A percentile compares a stretch with the other conserved stretches of the same genome.
Conservation (phyloP, 805 yeast species). For the Kazachstania viticola region DNA sequence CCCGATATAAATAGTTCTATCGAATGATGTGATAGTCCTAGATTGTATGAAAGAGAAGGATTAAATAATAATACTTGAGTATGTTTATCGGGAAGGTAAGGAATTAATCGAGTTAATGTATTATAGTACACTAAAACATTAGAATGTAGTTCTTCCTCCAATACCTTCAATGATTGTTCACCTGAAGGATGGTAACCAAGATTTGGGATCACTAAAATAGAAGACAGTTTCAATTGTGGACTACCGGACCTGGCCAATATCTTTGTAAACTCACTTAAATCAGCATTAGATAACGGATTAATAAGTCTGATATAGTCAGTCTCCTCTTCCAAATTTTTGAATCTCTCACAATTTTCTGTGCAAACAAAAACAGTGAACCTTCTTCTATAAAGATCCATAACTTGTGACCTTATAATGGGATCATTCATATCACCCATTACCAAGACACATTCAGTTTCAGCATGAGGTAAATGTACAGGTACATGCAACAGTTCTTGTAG, state of each 20-base stretch:
- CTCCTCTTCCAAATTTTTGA: conserved; percentile 18
- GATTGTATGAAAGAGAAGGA: conserved; percentile 21
- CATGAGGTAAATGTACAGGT: conserved; percentile 11
- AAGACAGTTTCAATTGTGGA: conserved; percentile 9
- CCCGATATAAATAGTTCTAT: conserved; percentile 22
- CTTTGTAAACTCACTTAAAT: conserved; percentile 12
- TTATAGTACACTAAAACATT: conserved; percentile 16
- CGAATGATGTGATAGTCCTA: conserved; percentile 16
- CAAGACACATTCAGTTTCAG: conserved; percentile 12
- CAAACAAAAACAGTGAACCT: conserved; percentile 24
- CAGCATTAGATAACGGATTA: conserved; percentile 15
- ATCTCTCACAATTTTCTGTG: conserved; percentile 14
- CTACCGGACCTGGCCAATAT: conserved; percentile 5
- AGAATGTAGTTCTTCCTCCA: conserved; percentile 16
- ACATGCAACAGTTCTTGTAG: conserved; percentile 4
- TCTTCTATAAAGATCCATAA: conserved; percentile 26
- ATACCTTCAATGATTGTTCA: conserved; percentile 10
- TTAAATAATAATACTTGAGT: conserved; percentile 20
- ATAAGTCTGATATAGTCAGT: conserved; percentile 19
- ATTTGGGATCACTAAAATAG: conserved; percentile 24
- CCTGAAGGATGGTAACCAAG: conserved; percentile 24
- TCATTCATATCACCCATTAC: conserved; percentile 26
- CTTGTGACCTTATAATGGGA: conserved; percentile 27
- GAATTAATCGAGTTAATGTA: conserved; percentile 14
- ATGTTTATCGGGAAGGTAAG: conserved; percentile 8